Evolutionary conservation across 495 filamentous ascomycete genomes (phyloP).

Genomic region (Podospora australis): DNA sequence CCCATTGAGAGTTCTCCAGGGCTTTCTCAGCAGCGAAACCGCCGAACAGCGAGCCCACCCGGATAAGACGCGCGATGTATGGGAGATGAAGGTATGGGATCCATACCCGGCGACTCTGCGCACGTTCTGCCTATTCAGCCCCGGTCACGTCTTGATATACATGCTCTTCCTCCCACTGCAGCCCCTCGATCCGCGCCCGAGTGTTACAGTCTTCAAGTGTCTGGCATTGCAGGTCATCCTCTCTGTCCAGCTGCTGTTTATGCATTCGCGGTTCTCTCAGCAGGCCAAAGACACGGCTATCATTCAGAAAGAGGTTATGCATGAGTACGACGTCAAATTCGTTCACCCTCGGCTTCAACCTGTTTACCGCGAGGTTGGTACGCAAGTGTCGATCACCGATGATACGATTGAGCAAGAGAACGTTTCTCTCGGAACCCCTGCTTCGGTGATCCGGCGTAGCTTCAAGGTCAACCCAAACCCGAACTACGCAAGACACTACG

Average conservation of each 20-base stretch:
- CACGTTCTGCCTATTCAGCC: slow-evolving; percentile 87
- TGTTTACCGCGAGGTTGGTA: slow-evolving; percentile 75
- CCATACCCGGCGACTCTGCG: slow-evolving; percentile 75
- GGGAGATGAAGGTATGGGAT: slow-evolving; percentile 93
- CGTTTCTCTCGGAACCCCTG: slow-evolving; percentile 70
- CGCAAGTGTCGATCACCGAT: slow-evolving; percentile 53
- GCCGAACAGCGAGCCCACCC: slow-evolving; percentile 78
- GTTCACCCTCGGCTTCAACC: slow-evolving; percentile 84
- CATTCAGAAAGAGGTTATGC: slow-evolving; percentile 84
- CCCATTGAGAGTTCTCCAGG: slow-evolving; percentile 69
- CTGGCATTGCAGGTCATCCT: slow-evolving; percentile 64
- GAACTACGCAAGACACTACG: slow-evolving; percentile 72
- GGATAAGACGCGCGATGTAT: slow-evolving; percentile 79
- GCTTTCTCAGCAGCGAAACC: slow-evolving; percentile 50
- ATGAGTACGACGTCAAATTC: slow-evolving; percentile 93
- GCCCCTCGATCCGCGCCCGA: slow-evolving; percentile 68
- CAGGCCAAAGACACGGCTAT: slow-evolving; percentile 78
- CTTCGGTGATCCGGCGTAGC: slow-evolving; percentile 68
- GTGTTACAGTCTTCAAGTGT: slow-evolving; percentile 75
- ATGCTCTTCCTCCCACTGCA: slow-evolving; percentile 76
- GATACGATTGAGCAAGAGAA: slow-evolving; percentile 41
- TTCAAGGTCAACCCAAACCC: slow-evolving; percentile 85
- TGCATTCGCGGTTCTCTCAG: slow-evolving; percentile 66
- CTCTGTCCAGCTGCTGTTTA: slow-evolving; percentile 66
- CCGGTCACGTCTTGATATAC: slow-evolving; percentile 84